Base-by-base conservation (phyloP, 768 basidiomycete species). In the Neoboletus magnificus region DNA sequence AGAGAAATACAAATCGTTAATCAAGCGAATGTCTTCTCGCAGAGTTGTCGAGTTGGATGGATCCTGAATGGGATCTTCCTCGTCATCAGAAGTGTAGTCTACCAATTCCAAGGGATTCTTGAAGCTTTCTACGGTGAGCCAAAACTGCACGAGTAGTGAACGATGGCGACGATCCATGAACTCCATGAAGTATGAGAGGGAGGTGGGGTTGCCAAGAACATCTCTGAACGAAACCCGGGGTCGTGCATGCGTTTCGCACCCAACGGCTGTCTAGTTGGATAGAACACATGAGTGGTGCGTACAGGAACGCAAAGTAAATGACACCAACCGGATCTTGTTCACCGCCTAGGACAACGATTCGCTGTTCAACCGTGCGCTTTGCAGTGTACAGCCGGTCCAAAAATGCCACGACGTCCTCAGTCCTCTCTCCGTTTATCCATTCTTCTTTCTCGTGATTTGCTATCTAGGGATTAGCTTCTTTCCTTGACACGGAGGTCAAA, bases 91-190 rank as follows among this genome's bases (percentile, higher is more conserved):
- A 4, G 75, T 73, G 15, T 78, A 78, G 60, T 93, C 87, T 6
- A 89, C 80, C 3, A 84, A 82, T 70, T 97, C 95, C 27, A 99
- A 73, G 1, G 97, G 97, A 62, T 96, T 93, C 74, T 98, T 98
- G 80, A 98, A 96, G 55, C 92, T 93, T 73, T 99, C 94, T 3
- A 98, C 91, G 0, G 93, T 93, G 1, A 98, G 77, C 96, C 96
- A 98, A 73, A 98, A 99, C 60, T 98, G 96, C 4, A 97, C 92
- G 11, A 93, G 83, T 13, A 91, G 66, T 13, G 94, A 90, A 30
- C 89, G 84, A 56, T 85, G 80, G 9, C 89, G 83, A 15, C 97
- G 83, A 62, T 98, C 97, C 92, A 98, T 95, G 64, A 92, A 97
- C 74, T 99, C 97, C 87, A 98, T 94, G 74, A 96, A 91, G 69